Conservation (phyloP, 177 flowering plant genomes). For the Tripterygium wilfordii region DNA sequence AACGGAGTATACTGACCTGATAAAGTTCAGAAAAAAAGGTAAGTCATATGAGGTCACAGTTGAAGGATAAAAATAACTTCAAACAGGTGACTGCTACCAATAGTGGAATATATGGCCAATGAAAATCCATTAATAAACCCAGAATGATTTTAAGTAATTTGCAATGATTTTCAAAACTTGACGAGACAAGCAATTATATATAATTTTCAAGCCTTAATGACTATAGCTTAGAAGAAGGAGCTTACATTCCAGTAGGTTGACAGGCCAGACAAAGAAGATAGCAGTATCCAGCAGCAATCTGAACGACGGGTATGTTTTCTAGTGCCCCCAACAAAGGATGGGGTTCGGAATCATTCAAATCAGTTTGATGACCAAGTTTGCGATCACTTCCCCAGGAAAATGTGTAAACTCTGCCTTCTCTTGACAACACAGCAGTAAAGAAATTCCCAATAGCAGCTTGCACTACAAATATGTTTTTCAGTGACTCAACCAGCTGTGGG, state of each 20-base stretch:
- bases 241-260: conserved; percentile 87
- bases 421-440: conserved; percentile 87
- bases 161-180: too few species aligned
- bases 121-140: too few species aligned
- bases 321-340: conserved; percentile 71
- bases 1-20: conserved; percentile 96
- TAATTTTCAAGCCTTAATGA: too few species aligned
- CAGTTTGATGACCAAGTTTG: conserved; percentile 86
- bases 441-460: conserved; percentile 94
- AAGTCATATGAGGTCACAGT: too few species aligned
- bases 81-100: too few species aligned
- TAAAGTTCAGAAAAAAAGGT: neutral
- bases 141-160: too few species aligned
- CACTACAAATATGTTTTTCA: conserved; percentile 79
- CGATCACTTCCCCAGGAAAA: conserved; percentile 87
- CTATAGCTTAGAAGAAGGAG: neutral
- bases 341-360: conserved; percentile 71
- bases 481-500: conserved; percentile 75
- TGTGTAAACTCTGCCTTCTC: conserved; percentile 92
- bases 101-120: too few species aligned
- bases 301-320: conserved; percentile 80
- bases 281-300: conserved; percentile 96
- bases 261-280: conserved; percentile 90
- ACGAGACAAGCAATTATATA: too few species aligned
- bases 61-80: too few species aligned